Conservation (phyloP, 192 early-diverging fungal genomes). For the Backusella mclennaniae region DNA sequence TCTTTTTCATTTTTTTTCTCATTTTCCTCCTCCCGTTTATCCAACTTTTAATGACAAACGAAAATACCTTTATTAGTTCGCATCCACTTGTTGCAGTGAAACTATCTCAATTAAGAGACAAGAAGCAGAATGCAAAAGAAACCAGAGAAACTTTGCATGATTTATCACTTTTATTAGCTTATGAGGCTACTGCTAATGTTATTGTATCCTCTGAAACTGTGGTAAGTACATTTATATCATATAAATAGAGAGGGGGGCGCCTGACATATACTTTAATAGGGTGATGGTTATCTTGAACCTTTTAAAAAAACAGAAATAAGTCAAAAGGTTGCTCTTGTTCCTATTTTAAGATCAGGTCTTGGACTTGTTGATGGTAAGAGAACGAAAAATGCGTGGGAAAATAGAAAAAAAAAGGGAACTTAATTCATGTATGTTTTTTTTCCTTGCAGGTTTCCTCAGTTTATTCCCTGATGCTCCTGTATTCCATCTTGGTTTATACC, state of each 20-base stretch:
- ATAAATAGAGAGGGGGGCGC: background rate
- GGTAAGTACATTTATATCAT: constrained; percentile 15
- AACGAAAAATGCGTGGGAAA: background rate
- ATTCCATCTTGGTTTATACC: constrained; percentile 77
- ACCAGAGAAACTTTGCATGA: constrained; percentile 55
- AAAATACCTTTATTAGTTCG: constrained; percentile 36
- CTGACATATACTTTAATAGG: constrained; percentile 27
- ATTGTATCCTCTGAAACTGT: constrained; percentile 16
- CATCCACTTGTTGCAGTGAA: constrained; percentile 63
- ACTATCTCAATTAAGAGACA: constrained; percentile 54
- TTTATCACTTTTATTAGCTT: constrained; percentile 54
- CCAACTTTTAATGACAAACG: constrained; percentile 4
- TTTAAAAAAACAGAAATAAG: constrained; percentile 43
- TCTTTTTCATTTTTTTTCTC: constrained; percentile 4
- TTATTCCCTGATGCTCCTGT: constrained; percentile 70
- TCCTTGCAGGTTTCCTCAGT: constrained; percentile 45
- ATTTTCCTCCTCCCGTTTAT: constrained; percentile 5
- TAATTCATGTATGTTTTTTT: constrained; percentile 1
- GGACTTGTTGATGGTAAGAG: constrained; percentile 50
- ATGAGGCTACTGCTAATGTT: constrained; percentile 60
- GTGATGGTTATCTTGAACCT: constrained; percentile 42
- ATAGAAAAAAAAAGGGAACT: background rate
- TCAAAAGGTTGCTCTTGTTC: constrained; percentile 52
- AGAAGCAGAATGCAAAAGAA: constrained; percentile 41
- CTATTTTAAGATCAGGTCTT: constrained; percentile 65